Conservation (phyloP, 352 stramenopile species). For the Globisporangium yorkense region DNA sequence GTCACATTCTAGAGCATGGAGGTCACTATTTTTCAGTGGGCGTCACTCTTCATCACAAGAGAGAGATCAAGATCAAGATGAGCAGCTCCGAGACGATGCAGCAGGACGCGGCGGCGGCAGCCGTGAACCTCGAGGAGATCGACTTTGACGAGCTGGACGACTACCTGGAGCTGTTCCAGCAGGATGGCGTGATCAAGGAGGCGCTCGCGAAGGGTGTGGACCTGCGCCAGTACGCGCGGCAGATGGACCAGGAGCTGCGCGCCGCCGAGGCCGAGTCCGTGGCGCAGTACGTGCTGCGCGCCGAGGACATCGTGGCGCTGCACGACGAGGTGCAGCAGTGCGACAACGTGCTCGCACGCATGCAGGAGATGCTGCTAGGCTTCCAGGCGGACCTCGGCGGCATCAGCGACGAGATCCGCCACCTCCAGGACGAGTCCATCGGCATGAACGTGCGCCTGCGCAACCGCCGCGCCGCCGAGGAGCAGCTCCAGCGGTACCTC, state of each 20-base stretch:
- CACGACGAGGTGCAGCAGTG: conserved; percentile 94
- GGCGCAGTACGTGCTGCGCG: conserved; percentile 84
- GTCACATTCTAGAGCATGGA: too few species aligned
- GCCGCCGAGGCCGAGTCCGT: conserved; percentile 82
- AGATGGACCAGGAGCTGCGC: conserved; percentile 88
- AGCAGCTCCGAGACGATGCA: neutral
- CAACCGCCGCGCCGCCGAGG: conserved; percentile 94
- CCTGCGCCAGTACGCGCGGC: conserved; percentile 84
- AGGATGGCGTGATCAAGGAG: conserved; percentile 91
- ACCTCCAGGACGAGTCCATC: conserved; percentile 94
- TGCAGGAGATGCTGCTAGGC: conserved; percentile 97
- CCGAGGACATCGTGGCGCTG: conserved; percentile 87
- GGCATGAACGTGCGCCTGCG: conserved; percentile 92
- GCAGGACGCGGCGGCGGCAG: neutral
- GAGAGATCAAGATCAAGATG: too few species aligned
- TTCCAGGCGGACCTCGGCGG: conserved; percentile 98
- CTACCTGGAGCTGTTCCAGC: conserved; percentile 93
- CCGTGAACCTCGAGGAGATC: conserved; percentile 82
- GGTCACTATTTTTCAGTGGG: too few species aligned
- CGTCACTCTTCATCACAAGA: too few species aligned
- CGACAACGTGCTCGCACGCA: conserved; percentile 94
- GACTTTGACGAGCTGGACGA: conserved; percentile 93
- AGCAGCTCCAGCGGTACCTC: conserved; percentile 92
- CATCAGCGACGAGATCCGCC: conserved; percentile 96
- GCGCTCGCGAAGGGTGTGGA: conserved; percentile 89